Percentiles rank a stretch among this genome's conserved stretches.
Conservation (phyloP, 2,329 filamentous ascomycete species). For the Chaetomium globosum region DNA sequence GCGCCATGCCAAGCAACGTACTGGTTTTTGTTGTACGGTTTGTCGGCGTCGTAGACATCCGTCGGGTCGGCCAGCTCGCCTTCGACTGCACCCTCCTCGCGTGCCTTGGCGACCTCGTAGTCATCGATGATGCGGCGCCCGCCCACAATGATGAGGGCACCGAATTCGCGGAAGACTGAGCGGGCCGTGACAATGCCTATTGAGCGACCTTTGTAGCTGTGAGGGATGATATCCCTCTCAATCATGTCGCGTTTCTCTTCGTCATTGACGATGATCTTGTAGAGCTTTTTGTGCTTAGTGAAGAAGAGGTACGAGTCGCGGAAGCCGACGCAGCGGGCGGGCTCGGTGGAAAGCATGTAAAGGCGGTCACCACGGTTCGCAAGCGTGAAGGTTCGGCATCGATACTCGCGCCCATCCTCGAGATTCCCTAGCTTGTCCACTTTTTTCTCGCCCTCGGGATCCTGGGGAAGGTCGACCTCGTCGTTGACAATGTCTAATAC, state of each 20-base stretch:
- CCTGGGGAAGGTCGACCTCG: conserved; percentile 85
- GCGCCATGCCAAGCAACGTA: conserved; percentile 99
- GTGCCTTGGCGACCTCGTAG: conserved; percentile 77
- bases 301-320: conserved; percentile 98
- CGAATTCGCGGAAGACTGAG: conserved; percentile 96
- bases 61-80: conserved; percentile 90
- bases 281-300: conserved; percentile 92
- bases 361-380: conserved; percentile 78
- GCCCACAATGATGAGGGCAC: conserved; percentile 88
- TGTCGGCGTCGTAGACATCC: conserved; percentile 73
- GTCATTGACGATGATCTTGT: conserved; percentile 97
- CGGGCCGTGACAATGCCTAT: conserved; percentile 96
- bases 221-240: conserved; percentile 90
- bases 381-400: conserved; percentile 93
- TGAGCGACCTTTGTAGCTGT: conserved; percentile 96
- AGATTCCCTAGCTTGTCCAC: conserved; percentile 88
- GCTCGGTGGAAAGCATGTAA: conserved; percentile 99
- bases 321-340: conserved; percentile 94
- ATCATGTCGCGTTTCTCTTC: conserved; percentile 98
- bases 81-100: conserved; percentile 77
- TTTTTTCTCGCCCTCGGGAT: conserved; percentile 86
- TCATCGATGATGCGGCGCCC: conserved; percentile 86
- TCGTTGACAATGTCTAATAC: conserved; percentile 88
- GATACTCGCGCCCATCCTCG: conserved; percentile 82
- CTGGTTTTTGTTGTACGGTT: conserved; percentile 97